Evolutionary conservation across 768 basidiomycete species (phyloP).

Genomic region (Lentinula raphanica): DNA sequence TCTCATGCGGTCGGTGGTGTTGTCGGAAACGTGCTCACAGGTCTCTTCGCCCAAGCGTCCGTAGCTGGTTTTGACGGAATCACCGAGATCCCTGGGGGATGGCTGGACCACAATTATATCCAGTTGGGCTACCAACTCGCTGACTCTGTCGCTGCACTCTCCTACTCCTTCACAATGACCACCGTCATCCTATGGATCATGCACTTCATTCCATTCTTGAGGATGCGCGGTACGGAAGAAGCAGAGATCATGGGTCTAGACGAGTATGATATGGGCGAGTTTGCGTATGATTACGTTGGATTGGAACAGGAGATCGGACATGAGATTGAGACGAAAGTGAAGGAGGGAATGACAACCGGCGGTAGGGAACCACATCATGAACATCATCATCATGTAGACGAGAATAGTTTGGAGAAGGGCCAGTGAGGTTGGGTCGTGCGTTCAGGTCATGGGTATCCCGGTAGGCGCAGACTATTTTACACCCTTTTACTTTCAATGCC

Average conservation of each 20-base stretch:
- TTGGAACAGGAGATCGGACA: conserved; percentile 56
- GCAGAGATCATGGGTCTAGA: conserved; percentile 81
- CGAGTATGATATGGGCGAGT: conserved; percentile 87
- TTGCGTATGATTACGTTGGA: conserved; percentile 82
- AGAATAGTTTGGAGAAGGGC: conserved; percentile 4
- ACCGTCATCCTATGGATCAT: conserved; percentile 79
- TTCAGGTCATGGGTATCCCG: too few species aligned
- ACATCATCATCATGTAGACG: background rate
- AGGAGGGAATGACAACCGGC: conserved; percentile 17
- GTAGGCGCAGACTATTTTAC: too few species aligned
- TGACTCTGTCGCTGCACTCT: conserved; percentile 58
- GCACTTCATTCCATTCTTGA: conserved; percentile 79
- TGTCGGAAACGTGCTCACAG: conserved; percentile 81
- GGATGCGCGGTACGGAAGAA: conserved; percentile 58
- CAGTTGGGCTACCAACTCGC: conserved; percentile 88
- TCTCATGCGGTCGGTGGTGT: conserved; percentile 76
- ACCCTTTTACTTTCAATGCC: background rate
- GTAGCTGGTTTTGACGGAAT: conserved; percentile 79
- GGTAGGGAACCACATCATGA: conserved; percentile 30
- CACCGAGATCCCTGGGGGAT: conserved; percentile 68
- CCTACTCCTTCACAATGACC: conserved; percentile 64
- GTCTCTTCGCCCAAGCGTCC: conserved; percentile 77
- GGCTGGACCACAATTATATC: conserved; percentile 76
- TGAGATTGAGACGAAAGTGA: conserved; percentile 15
- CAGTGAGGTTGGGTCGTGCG: background rate